phyloP scores from a whole-genome alignment of 257 asterid species.

The Solanum phureja region DNA sequence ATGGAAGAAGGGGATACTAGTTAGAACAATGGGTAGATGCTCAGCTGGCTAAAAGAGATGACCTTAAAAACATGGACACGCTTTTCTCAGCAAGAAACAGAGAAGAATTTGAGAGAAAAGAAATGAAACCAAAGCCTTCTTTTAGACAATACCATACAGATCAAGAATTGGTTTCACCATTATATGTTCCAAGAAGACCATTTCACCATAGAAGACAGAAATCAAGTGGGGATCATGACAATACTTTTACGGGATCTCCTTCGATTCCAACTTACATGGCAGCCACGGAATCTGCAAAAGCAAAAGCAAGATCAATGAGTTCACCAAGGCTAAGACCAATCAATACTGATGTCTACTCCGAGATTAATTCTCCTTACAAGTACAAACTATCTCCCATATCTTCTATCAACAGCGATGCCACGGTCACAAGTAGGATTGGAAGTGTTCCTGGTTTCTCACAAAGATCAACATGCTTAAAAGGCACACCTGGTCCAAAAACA shows the following conservation, averaged over 20 bases:
- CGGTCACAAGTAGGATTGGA: constrained; percentile 45
- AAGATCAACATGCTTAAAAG: constrained; percentile 58
- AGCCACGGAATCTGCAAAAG: constrained; percentile 79
- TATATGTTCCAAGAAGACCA: constrained; percentile 31
- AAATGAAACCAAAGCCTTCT: constrained; percentile 8
- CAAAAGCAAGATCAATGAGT: constrained; percentile 70
- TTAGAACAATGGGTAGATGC: constrained; percentile 84
- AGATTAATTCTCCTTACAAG: constrained; percentile 70
- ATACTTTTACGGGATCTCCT: constrained; percentile 36
- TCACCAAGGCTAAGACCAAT: constrained; percentile 76
- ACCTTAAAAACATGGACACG: constrained; percentile 17
- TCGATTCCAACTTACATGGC: constrained; percentile 79
- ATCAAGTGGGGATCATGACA: constrained; percentile 45
- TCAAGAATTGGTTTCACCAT: constrained; percentile 26
- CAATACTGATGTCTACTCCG: constrained; percentile 60
- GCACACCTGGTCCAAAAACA: constrained; percentile 43
- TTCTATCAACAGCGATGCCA: constrained; percentile 70
- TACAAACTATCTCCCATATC: constrained; percentile 74
- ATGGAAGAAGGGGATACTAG: constrained; percentile 57
- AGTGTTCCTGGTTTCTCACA: constrained; percentile 30
- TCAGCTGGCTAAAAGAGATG: constrained; percentile 58
- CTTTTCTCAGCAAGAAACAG: constrained; percentile 21
- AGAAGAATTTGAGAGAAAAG: constrained; percentile 28
- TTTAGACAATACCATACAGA: constrained; percentile 42
- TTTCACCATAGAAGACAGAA: constrained; percentile 59